A percentile compares a stretch with the other conserved stretches of the same genome.
Evolutionary conservation across 1,139 yeast species (phyloP).

Genomic region (Tardiomyces blankii): DNA sequence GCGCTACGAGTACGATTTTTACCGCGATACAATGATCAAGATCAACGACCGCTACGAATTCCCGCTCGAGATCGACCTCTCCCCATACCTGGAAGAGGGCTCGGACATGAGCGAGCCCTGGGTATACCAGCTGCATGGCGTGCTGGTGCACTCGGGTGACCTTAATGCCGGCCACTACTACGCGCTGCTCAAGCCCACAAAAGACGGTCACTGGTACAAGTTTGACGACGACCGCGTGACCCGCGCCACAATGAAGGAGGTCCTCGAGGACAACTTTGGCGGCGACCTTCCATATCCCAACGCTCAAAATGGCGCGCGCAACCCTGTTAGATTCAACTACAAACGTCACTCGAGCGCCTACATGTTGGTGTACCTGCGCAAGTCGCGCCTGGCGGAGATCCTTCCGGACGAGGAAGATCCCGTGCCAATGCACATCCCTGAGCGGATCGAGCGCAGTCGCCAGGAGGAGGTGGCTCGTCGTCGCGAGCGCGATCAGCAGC

Average conservation of each 20-base stretch:
- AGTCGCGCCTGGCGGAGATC: constrained; percentile 44
- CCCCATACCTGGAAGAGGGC: constrained; percentile 61
- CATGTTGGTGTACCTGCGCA: constrained; percentile 88
- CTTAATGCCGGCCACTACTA: constrained; percentile 94
- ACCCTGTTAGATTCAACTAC: constrained; percentile 44
- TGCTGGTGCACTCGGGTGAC: constrained; percentile 91
- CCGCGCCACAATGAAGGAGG: constrained; percentile 73
- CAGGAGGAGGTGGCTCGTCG: constrained; percentile 46
- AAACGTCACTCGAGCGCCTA: constrained; percentile 89
- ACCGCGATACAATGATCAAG: constrained; percentile 80
- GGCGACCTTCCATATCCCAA: constrained; percentile 41
- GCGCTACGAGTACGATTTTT: constrained; percentile 89
- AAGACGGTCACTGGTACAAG: constrained; percentile 68
- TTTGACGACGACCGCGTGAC: constrained; percentile 95
- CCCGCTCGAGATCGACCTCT: constrained; percentile 71
- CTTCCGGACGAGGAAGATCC: constrained; percentile 45
- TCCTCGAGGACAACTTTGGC: constrained; percentile 88
- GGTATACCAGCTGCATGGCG: constrained; percentile 82
- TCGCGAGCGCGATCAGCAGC: constrained; percentile 67
- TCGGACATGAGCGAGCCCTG: constrained; percentile 49
- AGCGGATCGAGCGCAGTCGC: constrained; percentile 50
- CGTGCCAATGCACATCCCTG: constrained; percentile 62
- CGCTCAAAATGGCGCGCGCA: constrained; percentile 32
- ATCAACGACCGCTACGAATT: constrained; percentile 89
- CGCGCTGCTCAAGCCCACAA: constrained; percentile 78